These are phyloP conservation scores for Knufia petricola DNA, from an alignment of 2,329 filamentous ascomycete genomes.

Conservation along the genomic window DNA sequence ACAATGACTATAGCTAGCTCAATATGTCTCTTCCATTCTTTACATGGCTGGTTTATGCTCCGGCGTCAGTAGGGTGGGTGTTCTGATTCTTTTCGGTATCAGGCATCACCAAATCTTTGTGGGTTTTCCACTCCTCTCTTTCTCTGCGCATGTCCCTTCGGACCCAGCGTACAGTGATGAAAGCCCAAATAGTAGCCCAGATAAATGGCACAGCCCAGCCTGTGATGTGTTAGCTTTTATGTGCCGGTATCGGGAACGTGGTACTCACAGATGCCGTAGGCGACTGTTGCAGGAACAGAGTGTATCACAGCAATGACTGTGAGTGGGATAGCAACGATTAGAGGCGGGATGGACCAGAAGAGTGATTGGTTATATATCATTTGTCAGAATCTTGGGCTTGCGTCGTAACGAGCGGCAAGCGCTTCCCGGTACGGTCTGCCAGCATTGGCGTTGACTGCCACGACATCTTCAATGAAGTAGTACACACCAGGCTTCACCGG, in stretches of 20 bases:
- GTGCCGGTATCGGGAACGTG: neutral
- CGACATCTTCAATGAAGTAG: slow-evolving; percentile 58
- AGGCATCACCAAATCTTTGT: slow-evolving; percentile 10
- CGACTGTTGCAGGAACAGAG: slow-evolving; percentile 39
- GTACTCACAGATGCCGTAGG: slow-evolving; percentile 32
- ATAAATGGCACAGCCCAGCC: slow-evolving; percentile 36
- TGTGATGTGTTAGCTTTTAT: slow-evolving; percentile 15
- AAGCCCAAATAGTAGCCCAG: slow-evolving; percentile 35
- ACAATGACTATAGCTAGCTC: slow-evolving; percentile 4
- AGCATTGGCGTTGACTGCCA: slow-evolving; percentile 56
- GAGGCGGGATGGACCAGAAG: slow-evolving; percentile 47
- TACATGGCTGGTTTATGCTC: slow-evolving; percentile 1
- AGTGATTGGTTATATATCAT: slow-evolving; percentile 47
- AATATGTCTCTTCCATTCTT: slow-evolving; percentile 3
- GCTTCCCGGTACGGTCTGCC: slow-evolving; percentile 45
- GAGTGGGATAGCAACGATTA: slow-evolving; percentile 39
- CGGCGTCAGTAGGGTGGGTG: neutral
- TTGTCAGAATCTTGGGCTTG: slow-evolving; percentile 44
- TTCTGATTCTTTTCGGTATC: slow-evolving; percentile 3
- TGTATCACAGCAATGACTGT: slow-evolving; percentile 38
- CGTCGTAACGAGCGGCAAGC: slow-evolving; percentile 43
- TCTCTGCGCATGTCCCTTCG: slow-evolving; percentile 36
- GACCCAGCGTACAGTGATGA: slow-evolving; percentile 39
- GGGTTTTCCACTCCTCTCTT: slow-evolving; percentile 32
- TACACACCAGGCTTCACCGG: slow-evolving; percentile 51